Conservation (phyloP, 73 alveolate genomes). For the Stentor coeruleus region DNA sequence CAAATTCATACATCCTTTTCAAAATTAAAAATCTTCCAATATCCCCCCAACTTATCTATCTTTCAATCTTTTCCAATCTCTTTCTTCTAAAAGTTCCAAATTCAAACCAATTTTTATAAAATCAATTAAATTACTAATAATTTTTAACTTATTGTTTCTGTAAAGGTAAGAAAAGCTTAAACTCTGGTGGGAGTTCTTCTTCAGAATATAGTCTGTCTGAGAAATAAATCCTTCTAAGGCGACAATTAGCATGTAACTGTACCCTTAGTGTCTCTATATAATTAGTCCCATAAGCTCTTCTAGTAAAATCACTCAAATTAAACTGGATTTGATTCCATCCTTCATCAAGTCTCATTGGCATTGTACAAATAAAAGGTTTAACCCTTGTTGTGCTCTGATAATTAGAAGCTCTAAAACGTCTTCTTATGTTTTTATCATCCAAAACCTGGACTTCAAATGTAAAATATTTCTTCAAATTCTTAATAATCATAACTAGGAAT, state of each 20-base stretch:
- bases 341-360: slow-evolving; percentile 92
- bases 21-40: no score
- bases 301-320: slow-evolving; percentile 84
- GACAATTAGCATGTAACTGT: slow-evolving; percentile 87
- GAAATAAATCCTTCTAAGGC: slow-evolving; percentile 89
- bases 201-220: slow-evolving; percentile 77
- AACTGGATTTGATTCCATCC: slow-evolving; percentile 93
- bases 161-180: slow-evolving; percentile 68
- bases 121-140: no score
- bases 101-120: no score
- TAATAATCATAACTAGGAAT: slow-evolving; percentile 80
- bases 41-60: no score
- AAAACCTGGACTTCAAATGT: slow-evolving; percentile 90
- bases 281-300: slow-evolving; percentile 93
- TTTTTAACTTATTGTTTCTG: no score
- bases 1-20: no score
- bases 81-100: no score
- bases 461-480: slow-evolving; percentile 81
- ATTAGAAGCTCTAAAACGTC: slow-evolving; percentile 91
- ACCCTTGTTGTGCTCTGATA: slow-evolving; percentile 83
- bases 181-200: slow-evolving; percentile 73
- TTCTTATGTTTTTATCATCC: slow-evolving; percentile 85
- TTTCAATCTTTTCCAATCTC: no score
- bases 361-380: slow-evolving; percentile 88
- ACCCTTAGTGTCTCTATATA: slow-evolving; percentile 90